These are phyloP conservation scores for Suhomyces bokatorum DNA, from an alignment of 1,139 yeast genomes.

Conservation along the genomic window DNA sequence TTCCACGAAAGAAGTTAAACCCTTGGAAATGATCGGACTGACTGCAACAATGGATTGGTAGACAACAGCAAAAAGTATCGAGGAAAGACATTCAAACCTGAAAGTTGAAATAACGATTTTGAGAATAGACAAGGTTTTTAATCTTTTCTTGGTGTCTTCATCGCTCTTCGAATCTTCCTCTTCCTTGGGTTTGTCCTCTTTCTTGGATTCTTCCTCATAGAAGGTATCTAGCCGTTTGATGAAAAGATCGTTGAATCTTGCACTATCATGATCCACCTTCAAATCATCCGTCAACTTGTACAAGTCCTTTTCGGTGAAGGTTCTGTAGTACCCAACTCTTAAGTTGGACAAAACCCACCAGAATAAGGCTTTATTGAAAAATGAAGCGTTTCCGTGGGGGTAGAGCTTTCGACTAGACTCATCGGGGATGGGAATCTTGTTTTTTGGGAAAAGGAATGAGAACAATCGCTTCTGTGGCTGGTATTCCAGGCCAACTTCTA, in stretches of 20 bases:
- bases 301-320: conserved; percentile 63
- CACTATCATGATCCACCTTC: conserved; percentile 41
- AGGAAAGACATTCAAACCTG: background rate
- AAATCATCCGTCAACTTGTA: conserved; percentile 53
- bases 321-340: conserved; percentile 65
- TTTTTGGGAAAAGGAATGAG: conserved; percentile 20
- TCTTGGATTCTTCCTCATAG: conserved; percentile 7
- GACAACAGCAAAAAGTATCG: background rate
- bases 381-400: conserved; percentile 37
- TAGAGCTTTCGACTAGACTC: conserved; percentile 49
- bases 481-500: conserved; percentile 2
- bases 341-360: conserved; percentile 63
- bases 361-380: conserved; percentile 41
- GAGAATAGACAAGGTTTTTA: background rate
- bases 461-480: conserved; percentile 17
- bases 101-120: background rate
- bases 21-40: conserved; percentile 37
- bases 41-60: conserved; percentile 17
- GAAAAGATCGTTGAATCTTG: background rate
- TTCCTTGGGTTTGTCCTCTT: conserved; percentile 22
- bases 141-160: conserved; percentile 16
- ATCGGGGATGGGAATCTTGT: conserved; percentile 55
- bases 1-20: conserved; percentile 44
- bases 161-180: conserved; percentile 18
- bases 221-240: too few relatives aligned